Percentiles rank a stretch among this genome's conserved stretches.
Conservation (phyloP, 495 filamentous ascomycete genomes). For the Neurospora sp. region DNA sequence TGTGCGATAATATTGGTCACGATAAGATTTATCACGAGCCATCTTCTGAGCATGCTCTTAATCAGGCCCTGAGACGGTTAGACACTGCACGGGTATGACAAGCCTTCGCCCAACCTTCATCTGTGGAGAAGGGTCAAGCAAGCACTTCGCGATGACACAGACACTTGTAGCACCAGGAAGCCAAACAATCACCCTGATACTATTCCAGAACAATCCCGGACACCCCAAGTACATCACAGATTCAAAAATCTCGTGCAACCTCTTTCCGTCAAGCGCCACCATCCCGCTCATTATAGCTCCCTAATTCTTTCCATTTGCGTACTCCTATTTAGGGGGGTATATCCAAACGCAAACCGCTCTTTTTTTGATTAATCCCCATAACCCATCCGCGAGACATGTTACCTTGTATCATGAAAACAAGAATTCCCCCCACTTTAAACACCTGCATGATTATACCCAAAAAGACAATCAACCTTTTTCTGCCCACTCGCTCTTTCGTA, state of each 20-base stretch:
- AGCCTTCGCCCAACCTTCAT: neutral
- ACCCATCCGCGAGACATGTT: neutral
- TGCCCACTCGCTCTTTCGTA: neutral
- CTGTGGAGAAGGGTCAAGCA: neutral
- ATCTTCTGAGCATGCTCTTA: neutral
- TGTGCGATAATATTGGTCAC: neutral
- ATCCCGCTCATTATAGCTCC: neutral
- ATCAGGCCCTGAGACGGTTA: neutral
- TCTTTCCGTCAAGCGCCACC: neutral
- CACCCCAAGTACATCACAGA: neutral
- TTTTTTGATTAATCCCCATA: neutral
- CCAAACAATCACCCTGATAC: neutral
- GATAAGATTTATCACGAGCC: neutral
- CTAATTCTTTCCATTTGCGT: neutral
- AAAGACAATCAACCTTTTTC: neutral
- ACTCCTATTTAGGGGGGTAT: neutral
- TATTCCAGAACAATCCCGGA: neutral
- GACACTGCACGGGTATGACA: neutral
- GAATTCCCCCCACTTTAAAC: neutral
- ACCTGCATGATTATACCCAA: neutral
- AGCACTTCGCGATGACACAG: neutral
- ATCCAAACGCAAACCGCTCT: neutral
- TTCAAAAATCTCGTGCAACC: neutral
- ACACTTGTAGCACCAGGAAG: neutral
- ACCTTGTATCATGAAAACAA: neutral